Evolutionary conservation across 2,329 filamentous ascomycete genomes (phyloP).

Genomic region (Tolypocladium tundrense): DNA sequence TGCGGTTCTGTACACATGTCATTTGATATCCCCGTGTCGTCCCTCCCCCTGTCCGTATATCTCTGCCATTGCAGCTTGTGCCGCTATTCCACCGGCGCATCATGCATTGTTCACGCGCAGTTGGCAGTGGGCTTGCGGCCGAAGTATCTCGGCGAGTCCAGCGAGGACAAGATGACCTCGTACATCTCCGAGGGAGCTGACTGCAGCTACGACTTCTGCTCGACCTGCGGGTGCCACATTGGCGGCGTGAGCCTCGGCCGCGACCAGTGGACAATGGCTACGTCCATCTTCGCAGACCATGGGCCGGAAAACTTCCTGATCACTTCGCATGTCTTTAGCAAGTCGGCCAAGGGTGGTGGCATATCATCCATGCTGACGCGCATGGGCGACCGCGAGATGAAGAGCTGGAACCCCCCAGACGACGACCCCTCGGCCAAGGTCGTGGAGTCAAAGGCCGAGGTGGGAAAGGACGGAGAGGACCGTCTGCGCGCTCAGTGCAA

Average conservation of each 20-base stretch:
- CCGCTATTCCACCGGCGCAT: conserved; percentile 29
- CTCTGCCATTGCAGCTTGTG: conserved; percentile 37
- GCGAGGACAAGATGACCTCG: conserved; percentile 21
- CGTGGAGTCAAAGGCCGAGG: conserved; percentile 16
- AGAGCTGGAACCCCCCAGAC: conserved; percentile 24
- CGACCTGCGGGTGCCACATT: conserved; percentile 35
- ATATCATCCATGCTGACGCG: conserved; percentile 23
- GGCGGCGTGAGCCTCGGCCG: conserved; percentile 21
- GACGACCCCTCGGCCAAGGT: conserved; percentile 15
- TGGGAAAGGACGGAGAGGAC: conserved; percentile 24
- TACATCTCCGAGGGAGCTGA: conserved; percentile 21
- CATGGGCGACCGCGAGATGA: conserved; percentile 18
- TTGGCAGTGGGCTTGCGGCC: conserved; percentile 24
- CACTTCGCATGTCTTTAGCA: conserved; percentile 23
- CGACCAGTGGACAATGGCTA: conserved; percentile 26
- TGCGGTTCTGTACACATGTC: conserved; percentile 33
- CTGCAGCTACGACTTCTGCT: conserved; percentile 32
- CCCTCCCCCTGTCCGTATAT: conserved; percentile 29
- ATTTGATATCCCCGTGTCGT: conserved; percentile 24
- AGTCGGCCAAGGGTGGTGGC: conserved; percentile 25
- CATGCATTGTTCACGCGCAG: conserved; percentile 29
- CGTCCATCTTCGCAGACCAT: conserved; percentile 28
- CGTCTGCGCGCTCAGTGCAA: conserved; percentile 32
- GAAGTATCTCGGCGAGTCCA: conserved; percentile 29
- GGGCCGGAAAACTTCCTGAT: conserved; percentile 24